Evolutionary conservation across 345 rosid genomes (phyloP).

Genomic region (Ailanthus altissimus): DNA sequence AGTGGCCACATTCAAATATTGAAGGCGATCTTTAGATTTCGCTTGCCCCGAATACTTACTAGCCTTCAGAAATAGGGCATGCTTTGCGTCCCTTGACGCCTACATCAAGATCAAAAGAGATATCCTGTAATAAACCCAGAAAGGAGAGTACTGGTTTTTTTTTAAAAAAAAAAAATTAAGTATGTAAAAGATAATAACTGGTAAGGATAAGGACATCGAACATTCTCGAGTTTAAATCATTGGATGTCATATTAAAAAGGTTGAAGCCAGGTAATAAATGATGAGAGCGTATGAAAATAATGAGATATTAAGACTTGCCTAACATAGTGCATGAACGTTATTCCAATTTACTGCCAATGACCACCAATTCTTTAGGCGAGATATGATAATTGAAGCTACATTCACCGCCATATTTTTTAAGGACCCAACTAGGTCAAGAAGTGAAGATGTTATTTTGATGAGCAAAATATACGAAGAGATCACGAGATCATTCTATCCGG

Average conservation of each 20-base stretch:
- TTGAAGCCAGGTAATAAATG: background rate
- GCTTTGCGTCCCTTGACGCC: background rate
- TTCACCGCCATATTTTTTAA: background rate
- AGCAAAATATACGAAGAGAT: background rate
- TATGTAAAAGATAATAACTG: background rate
- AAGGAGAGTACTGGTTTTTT: no score
- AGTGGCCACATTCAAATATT: background rate
- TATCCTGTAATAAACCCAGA: background rate
- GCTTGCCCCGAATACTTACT: background rate
- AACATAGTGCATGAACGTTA: background rate
- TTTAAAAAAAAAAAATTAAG: no score
- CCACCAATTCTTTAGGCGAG: no score
- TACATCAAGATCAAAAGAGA: background rate
- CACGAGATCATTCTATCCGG: constrained; percentile 12
- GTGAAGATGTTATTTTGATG: background rate
- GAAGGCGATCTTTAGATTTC: background rate
- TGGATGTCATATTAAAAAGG: background rate
- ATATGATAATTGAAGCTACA: background rate
- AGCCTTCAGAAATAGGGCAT: background rate
- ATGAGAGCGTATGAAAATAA: background rate
- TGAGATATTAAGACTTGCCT: background rate
- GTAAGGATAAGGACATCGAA: background rate
- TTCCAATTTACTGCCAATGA: no score
- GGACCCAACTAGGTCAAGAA: background rate
- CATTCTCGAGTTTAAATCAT: constrained; percentile 5